Base-by-base conservation (phyloP, 495 filamentous ascomycete species). In the Penicillium odoratum region DNA sequence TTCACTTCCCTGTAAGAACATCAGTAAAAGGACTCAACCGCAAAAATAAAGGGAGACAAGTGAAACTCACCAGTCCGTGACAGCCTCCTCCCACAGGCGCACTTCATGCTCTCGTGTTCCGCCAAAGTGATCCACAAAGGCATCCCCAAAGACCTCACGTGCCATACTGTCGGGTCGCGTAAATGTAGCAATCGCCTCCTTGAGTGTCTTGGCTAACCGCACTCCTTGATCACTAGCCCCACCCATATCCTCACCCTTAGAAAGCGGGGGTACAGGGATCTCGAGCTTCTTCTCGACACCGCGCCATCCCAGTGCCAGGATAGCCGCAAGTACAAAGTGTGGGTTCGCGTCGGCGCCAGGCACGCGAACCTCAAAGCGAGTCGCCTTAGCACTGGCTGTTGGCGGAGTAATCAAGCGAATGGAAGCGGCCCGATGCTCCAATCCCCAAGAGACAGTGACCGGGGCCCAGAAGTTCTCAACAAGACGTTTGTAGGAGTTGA, bases 381-480 rank as follows among this genome's bases (percentile, higher is more conserved):
- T 97, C 0, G 93, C 90, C 59, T 90, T 90, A 0, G 89, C 78
- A 57, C 88, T 90, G 33, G 86, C 81, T 0, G 90, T 91, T 1
- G 94, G 94, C 9, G 94, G 94, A 0, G 88, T 82, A 63, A 98
- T 97, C 25, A 98, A 69, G 7, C 95, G 82, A 54, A 98, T 89
- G 0, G 90, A 95, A 0, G 94, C 94, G 1, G 92, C 92, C 40
- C 94, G 89, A 63, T 98, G 94, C 70, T 98, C 94, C 7, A 97
- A 71, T 1, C 95, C 94, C 95, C 94, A 98, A 3, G 90, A 95
- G 1, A 97, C 94, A 0, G 92, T 97, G 6, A 98, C 93, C 0
- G 94, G 94, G 0, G 94, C 94, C 95, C 95, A 98, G 75, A 96
- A 97, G 69, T 98, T 98, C 78, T 98, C 94, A 10, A 98, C 94